phyloP scores from a whole-genome alignment of 2,329 filamentous ascomycete genomes.

The Sphaerulina populicola region DNA sequence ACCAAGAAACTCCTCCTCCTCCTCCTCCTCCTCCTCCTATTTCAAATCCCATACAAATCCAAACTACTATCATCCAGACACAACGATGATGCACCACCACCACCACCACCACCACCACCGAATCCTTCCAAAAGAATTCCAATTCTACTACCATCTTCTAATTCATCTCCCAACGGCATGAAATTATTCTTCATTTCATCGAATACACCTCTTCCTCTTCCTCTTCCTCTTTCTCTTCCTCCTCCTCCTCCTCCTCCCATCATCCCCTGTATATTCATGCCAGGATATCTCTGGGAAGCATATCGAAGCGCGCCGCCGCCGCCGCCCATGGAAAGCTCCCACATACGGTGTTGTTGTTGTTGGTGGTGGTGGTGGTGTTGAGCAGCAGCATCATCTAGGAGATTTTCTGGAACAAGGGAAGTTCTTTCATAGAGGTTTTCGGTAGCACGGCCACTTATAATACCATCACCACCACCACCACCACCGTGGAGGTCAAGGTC shows the following conservation, averaged over 20 bases:
- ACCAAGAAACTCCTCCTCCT: too few species aligned
- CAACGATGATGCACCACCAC: not conserved
- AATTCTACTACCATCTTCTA: not conserved
- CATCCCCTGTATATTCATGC: too few species aligned
- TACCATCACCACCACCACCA: too few species aligned
- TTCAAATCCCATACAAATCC: not conserved
- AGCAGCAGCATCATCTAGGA: slow-evolving; percentile 1
- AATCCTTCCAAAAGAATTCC: not conserved
- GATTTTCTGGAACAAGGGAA: not conserved
- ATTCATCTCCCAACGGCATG: not conserved
- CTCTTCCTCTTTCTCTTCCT: too few species aligned
- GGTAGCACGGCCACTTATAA: too few species aligned
- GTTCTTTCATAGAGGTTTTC: too few species aligned
- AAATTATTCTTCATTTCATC: not conserved
- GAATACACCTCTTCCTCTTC: too few species aligned
- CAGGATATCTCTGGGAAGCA: not conserved
- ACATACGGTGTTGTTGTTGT: not conserved
- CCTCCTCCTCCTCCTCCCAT: too few species aligned
- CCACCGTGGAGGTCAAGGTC: too few species aligned
- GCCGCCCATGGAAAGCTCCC: slow-evolving; percentile 8
- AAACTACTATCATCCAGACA: not conserved
- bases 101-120: not conserved
- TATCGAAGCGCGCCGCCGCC: slow-evolving; percentile 1
- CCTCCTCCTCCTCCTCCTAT: not conserved
- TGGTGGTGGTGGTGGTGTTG: too few species aligned